Evolutionary conservation across 192 early-diverging fungal species (phyloP), one percentile per base, ranked within the genome.

Genomic region (Gigaspora rosea): DNA sequence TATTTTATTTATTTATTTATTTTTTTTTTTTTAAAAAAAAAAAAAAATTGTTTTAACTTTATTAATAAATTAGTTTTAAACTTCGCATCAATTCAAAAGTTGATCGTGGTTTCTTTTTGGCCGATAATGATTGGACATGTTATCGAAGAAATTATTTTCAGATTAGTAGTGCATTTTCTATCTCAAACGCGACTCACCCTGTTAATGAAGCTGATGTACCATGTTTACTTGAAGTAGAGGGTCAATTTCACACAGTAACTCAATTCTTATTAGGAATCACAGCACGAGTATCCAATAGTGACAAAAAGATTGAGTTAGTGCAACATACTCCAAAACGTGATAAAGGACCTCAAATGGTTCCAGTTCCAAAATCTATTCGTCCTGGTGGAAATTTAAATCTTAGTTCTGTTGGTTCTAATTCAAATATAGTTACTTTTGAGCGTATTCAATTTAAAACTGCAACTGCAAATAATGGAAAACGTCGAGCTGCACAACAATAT

Each of bases 91-190:
- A 88, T 63, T 90, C 95, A 20, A 94, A 94, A 51, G 90, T 99
- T 54, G 96, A 97, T 78, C 89, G 94, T 41, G 96, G 96, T 15
- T 98, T 98, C 83, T 96, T 97, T 71, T 81, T 97, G 57, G 91
- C 96, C 2, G 90, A 92, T 50, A 87, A 86, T 65, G 94, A 94
- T 72, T 98, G 96, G 96, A 95, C 95, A 2, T 97, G 96, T 75
- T 98, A 98, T 80, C 88, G 96, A 8, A 90, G 95, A 78, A 98
- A 98, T 81, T 98, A 97, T 82, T 97, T 97, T 63, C 94, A 97
- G 77, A 87, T 98, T 18, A 90, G 87, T 56, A 83, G 86, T 10
- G 81, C 89, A 8, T 94, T 94, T 75, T 84, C 87, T 5, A 87
- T 84, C 71, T 85, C 81, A 75, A 84, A 36, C 81, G 84, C 77